Conservation (phyloP, 345 rosid genomes). For the Xanthoceras sorbifolium region DNA sequence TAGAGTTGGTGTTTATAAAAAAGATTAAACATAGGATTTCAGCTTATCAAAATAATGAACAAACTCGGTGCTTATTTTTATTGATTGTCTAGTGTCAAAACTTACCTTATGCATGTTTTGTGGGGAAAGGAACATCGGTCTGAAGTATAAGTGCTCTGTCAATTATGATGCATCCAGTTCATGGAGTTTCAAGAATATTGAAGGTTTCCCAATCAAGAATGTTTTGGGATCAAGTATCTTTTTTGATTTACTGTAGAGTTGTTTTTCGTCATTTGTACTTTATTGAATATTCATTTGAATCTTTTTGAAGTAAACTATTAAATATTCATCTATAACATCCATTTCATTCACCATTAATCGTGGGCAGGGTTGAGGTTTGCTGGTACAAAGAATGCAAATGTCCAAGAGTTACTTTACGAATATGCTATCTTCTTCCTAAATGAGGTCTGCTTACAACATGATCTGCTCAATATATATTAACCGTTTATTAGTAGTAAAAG, state of each 20-base stretch:
- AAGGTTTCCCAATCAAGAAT: background rate
- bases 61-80: background rate
- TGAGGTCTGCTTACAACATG: conserved; percentile 61
- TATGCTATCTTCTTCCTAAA: conserved; percentile 80
- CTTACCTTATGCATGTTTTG: background rate
- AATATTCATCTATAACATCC: conserved; percentile 10
- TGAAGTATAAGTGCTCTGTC: background rate
- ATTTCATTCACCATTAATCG: conserved; percentile 18
- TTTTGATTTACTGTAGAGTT: background rate
- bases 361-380: conserved; percentile 88
- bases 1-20: background rate
- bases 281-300: background rate
- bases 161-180: background rate
- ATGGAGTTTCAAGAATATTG: background rate
- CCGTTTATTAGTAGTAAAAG: conserved; percentile 2
- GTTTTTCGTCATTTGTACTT: background rate
- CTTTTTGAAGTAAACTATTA: background rate
- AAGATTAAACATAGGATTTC: background rate
- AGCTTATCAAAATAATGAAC: background rate
- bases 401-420: conserved; percentile 76
- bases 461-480: conserved; percentile 20
- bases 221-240: background rate
- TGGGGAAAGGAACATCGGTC: background rate
- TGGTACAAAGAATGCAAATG: conserved; percentile 87
- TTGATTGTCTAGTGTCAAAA: background rate